phyloP scores from a whole-genome alignment of 345 rosid genomes.

The Salix udensis region DNA sequence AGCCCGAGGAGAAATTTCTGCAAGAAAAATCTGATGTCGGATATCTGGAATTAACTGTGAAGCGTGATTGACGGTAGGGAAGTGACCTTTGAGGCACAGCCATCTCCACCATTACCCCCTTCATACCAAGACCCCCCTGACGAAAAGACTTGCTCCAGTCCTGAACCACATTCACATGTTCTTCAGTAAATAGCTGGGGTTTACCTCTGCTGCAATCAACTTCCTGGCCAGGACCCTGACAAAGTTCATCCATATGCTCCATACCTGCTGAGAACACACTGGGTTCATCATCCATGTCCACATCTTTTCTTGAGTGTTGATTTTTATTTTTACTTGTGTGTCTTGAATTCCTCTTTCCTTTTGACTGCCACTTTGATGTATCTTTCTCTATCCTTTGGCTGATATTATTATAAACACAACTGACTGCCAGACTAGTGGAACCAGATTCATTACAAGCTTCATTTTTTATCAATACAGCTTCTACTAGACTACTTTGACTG shows the following conservation, averaged over 20 bases:
- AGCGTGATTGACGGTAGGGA: constrained; percentile 55
- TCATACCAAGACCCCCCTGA: constrained; percentile 24
- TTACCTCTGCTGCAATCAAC: constrained; percentile 28
- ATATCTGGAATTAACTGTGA: constrained; percentile 46
- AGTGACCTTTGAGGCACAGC: constrained; percentile 51
- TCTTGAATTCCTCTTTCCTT: constrained; percentile 94
- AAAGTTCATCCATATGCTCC: constrained; percentile 34
- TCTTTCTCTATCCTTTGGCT: constrained; percentile 57
- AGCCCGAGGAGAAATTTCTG: constrained; percentile 27
- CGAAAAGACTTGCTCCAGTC: constrained; percentile 40
- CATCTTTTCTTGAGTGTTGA: constrained; percentile 46
- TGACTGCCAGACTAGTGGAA: constrained; percentile 30
- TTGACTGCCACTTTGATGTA: constrained; percentile 82
- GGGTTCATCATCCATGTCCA: constrained; percentile 43
- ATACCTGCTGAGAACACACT: constrained; percentile 27
- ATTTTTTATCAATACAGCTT: constrained; percentile 36
- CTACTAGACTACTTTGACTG: constrained; percentile 44
- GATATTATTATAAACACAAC: constrained; percentile 26
- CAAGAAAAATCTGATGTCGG: constrained; percentile 38
- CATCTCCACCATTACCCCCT: constrained; percentile 33
- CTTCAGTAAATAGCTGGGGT: constrained; percentile 26
- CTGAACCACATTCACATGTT: constrained; percentile 22
- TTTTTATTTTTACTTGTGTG: constrained; percentile 60
- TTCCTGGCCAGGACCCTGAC: constrained; percentile 33
- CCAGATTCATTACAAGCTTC: constrained; percentile 47